phyloP scores from a whole-genome alignment of 768 basidiomycete species.

The Amanita phalloides region DNA sequence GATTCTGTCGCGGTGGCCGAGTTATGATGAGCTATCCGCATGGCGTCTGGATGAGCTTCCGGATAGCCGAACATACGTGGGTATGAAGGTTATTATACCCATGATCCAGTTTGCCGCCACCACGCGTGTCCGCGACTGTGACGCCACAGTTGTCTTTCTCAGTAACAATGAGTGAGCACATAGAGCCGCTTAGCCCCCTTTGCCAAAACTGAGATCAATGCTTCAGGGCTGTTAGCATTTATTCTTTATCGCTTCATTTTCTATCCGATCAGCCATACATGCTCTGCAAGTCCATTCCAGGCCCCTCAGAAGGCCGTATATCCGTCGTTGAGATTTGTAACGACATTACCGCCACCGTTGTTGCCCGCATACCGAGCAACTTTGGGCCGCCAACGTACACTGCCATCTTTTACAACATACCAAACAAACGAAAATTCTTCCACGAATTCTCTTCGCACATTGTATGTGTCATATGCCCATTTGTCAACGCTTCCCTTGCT shows the following conservation, averaged over 20 bases:
- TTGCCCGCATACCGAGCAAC: conserved; percentile 14
- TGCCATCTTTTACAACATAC: conserved; percentile 11
- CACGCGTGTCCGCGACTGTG: neutral
- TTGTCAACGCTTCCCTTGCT: neutral
- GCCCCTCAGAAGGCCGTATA: conserved; percentile 1
- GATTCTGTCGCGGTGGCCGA: conserved; percentile 1
- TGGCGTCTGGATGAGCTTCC: neutral
- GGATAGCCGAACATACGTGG: neutral
- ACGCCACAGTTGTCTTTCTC: conserved; percentile 1
- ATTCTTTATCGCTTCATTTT: neutral
- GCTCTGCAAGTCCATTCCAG: neutral
- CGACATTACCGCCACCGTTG: conserved; percentile 8
- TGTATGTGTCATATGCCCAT: neutral
- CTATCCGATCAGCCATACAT: neutral
- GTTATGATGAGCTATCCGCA: conserved; percentile 2
- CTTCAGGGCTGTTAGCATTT: conserved; percentile 1
- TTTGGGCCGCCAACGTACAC: conserved; percentile 17
- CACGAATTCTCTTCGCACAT: neutral
- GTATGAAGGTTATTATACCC: neutral
- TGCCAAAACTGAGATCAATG: neutral
- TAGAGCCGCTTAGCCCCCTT: neutral
- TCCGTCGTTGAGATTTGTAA: conserved; percentile 2
- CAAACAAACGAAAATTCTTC: conserved; percentile 16
- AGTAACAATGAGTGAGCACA: conserved; percentile 1
- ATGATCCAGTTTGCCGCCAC: conserved; percentile 5